Base-by-base conservation (phyloP, 495 filamentous ascomycete genomes). In the Rhizodiscina lignyota region DNA sequence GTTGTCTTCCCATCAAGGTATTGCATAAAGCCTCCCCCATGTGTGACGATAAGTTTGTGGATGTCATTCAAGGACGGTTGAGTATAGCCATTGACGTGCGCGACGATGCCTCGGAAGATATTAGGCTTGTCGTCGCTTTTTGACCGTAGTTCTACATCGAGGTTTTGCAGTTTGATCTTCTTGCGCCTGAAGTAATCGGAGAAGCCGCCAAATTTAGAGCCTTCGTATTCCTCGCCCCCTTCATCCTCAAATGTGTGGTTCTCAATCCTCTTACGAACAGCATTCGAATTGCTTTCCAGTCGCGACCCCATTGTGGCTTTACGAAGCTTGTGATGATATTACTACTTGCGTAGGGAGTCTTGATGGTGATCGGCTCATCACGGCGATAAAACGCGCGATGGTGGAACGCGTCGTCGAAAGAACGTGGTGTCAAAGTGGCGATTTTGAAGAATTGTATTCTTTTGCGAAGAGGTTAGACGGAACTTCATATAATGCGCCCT, bases 1-100 rank as follows among this genome's bases (percentile, higher is more conserved):
- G 72, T 70, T 0, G 86, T 94, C 62, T 94, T 96, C 23, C 77
- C 76, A 50, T 89, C 83, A n/a, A 96, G 63, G 50, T 94, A 94
- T 51, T 94, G 87, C 35, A 91, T 69, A 48, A 94, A 94, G 1
- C 78, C 82, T 18, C 86, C 89, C 10, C 89, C 87, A 71, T 96
- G 73, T 43, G 70, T 74, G 23, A 94, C 85, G 27, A 96, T 76
- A 17, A 94, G 63, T 26, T 64, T 70, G 52, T 91, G 84, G 5
- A 97, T 65, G 43, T 94, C 79, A 38, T 85, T 84, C 34, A 91
- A 58, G 0, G 83, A 80, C 0, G 89, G 89, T 43, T 92, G 83
- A 0, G 86, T 94, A 48, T 94, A 94, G 18, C 89, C 87, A 44
- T 83, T 87, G 18, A 94, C 77, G 59, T 89, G 77, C 2, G 81